phyloP scores from a whole-genome alignment of 768 basidiomycete species.

The Boletus tomentosulus region DNA sequence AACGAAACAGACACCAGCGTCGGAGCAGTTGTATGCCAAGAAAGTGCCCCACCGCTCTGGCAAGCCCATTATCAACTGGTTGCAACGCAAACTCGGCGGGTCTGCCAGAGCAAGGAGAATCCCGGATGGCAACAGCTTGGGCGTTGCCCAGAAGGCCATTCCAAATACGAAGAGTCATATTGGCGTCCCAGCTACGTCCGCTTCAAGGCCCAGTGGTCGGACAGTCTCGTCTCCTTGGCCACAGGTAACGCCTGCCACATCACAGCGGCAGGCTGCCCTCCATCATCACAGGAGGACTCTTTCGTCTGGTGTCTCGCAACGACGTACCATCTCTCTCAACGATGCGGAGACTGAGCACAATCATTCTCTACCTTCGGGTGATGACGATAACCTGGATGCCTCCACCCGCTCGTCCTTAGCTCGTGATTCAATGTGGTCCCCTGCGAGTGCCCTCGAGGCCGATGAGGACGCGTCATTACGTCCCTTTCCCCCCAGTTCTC shows the following conservation, averaged over 20 bases:
- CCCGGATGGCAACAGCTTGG: slow-evolving; percentile 29
- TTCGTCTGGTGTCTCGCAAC: slow-evolving; percentile 31
- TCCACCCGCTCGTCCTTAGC: slow-evolving; percentile 56
- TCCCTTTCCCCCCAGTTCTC: slow-evolving; percentile 83
- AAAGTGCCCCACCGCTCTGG: slow-evolving; percentile 66
- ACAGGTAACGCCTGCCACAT: slow-evolving; percentile 11
- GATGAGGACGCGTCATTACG: slow-evolving; percentile 94
- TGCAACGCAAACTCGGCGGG: slow-evolving; percentile 80
- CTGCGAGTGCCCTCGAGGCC: slow-evolving; percentile 70
- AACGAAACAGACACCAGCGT: slow-evolving; percentile 23
- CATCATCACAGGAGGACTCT: slow-evolving; percentile 17
- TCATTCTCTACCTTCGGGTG: slow-evolving; percentile 34
- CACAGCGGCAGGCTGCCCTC: slow-evolving; percentile 25
- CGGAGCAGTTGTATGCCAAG: slow-evolving; percentile 44
- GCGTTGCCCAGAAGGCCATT: slow-evolving; percentile 8
- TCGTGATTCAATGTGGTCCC: slow-evolving; percentile 77
- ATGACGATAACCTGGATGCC: slow-evolving; percentile 43
- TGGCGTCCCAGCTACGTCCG: slow-evolving; percentile 2
- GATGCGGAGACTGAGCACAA: slow-evolving; percentile 47
- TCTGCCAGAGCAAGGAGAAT: slow-evolving; percentile 54
- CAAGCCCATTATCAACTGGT: slow-evolving; percentile 87
- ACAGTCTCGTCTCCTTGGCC: slow-evolving; percentile 29
- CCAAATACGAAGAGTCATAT: slow-evolving; percentile 16
- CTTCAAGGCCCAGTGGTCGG: slow-evolving; percentile 25
- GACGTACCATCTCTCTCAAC: slow-evolving; percentile 64